Conservation (phyloP, 192 early-diverging fungal genomes). For the Coemansia sp. region DNA sequence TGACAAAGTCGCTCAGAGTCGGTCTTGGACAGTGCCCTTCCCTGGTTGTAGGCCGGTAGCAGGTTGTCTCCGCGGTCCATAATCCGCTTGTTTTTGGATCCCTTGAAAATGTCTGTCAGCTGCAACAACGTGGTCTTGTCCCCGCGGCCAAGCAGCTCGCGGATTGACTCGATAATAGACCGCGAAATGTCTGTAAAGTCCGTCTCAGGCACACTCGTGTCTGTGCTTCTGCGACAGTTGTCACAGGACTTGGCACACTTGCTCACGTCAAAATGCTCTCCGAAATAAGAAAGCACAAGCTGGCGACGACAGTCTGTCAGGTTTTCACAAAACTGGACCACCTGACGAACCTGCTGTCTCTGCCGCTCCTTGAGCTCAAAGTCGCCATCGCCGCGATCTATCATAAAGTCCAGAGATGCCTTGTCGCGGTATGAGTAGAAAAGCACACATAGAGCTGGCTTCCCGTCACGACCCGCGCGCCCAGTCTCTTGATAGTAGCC, state of each 20-base stretch:
- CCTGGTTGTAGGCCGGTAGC: constrained; percentile 59
- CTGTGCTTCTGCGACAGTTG: constrained; percentile 65
- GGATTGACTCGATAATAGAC: constrained; percentile 58
- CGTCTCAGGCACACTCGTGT: constrained; percentile 21
- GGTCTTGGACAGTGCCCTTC: constrained; percentile 54
- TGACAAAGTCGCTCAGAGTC: constrained; percentile 76
- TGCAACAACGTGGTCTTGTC: constrained; percentile 67
- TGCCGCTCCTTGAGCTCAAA: constrained; percentile 79
- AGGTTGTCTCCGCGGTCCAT: constrained; percentile 54
- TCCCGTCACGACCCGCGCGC: constrained; percentile 91
- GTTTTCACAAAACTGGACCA: constrained; percentile 85
- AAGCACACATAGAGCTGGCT: constrained; percentile 76
- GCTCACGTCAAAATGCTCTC: constrained; percentile 68
- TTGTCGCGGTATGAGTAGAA: constrained; percentile 82
- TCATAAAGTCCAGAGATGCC: constrained; percentile 70
- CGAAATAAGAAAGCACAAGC: constrained; percentile 89
- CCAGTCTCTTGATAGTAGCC: constrained; percentile 98
- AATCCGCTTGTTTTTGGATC: constrained; percentile 61
- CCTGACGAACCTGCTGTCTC: constrained; percentile 62
- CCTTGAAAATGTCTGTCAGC: constrained; percentile 74
- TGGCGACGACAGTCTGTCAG: constrained; percentile 81
- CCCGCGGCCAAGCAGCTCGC: constrained; percentile 25
- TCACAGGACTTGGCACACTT: constrained; percentile 82
- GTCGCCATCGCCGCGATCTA: constrained; percentile 79
- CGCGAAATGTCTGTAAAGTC: constrained; percentile 61